A percentile compares a stretch with the other conserved stretches of the same genome.
These are phyloP conservation scores for Trichoderma lentiforme DNA, from an alignment of 2,329 filamentous ascomycete genomes.

Conservation along the genomic window DNA sequence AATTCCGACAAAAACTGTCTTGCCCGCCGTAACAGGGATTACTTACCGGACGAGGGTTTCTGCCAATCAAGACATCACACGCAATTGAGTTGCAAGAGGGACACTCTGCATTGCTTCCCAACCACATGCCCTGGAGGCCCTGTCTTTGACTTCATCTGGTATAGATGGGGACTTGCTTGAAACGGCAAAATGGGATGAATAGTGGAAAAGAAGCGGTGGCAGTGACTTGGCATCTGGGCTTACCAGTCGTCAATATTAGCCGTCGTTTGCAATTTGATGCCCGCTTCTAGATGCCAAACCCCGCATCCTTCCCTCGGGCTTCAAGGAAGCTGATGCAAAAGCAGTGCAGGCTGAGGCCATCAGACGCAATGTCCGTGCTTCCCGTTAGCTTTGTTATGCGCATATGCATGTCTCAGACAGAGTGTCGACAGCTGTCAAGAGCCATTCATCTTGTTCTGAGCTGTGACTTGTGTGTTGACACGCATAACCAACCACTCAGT, in stretches of 20 bases:
- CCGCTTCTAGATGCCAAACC: neutral
- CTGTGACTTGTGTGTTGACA: neutral
- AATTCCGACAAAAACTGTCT: neutral
- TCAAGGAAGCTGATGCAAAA: slow-evolving; percentile 10
- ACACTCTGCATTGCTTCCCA: slow-evolving; percentile 13
- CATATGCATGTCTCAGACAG: neutral
- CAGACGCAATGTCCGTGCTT: slow-evolving; percentile 4
- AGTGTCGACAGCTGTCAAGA: neutral
- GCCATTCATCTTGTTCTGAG: neutral
- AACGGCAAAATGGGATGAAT: neutral
- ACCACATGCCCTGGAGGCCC: neutral
- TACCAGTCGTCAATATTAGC: neutral
- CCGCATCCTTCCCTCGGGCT: neutral
- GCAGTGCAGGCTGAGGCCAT: slow-evolving; percentile 8
- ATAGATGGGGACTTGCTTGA: neutral
- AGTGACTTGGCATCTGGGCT: neutral
- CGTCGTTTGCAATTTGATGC: neutral
- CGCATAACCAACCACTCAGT: neutral
- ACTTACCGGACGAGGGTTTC: neutral
- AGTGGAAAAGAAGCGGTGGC: slow-evolving; percentile 5
- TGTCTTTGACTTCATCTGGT: neutral
- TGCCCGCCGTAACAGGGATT: neutral
- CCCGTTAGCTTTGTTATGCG: neutral
- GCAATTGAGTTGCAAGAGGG: neutral
- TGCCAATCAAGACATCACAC: slow-evolving; percentile 19